A percentile compares a stretch with the other conserved stretches of the same genome.
Conservation (phyloP, 2,329 filamentous ascomycete species). For the Cryphonectria naterciae region DNA sequence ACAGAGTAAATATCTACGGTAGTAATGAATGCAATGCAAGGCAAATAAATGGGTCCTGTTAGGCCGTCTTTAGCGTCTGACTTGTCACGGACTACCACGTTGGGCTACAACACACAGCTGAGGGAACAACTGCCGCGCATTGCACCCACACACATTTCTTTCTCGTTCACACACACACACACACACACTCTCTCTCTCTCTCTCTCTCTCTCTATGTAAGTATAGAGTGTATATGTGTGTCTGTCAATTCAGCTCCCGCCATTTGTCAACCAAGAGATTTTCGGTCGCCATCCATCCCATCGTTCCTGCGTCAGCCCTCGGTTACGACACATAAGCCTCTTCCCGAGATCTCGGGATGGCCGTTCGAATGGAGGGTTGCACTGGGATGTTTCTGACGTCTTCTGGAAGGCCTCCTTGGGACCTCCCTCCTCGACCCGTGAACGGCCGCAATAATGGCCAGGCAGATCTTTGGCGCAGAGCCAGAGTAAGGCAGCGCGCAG, state of each 20-base stretch:
- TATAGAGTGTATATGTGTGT: not conserved
- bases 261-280: not conserved
- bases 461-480: not conserved
- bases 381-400: not conserved
- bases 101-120: not conserved
- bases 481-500: not conserved
- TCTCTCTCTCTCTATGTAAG: too few relatives aligned
- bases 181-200: not conserved
- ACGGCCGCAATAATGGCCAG: not conserved
- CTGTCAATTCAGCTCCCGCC: not conserved
- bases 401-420: not conserved
- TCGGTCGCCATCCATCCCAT: not conserved
- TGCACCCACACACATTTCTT: not conserved
- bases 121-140: not conserved
- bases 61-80: not conserved
- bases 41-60: not conserved
- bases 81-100: not conserved
- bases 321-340: constrained; percentile 1
- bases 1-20: not conserved
- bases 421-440: not conserved
- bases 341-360: constrained; percentile 8
- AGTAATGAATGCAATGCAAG: not conserved
- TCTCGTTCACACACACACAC: too few relatives aligned
- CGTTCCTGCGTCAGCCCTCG: not conserved
- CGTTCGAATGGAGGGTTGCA: constrained; percentile 8